These are phyloP conservation scores for Vicia villosa DNA, from an alignment of 306 rosid species.

Conservation along the genomic window DNA sequence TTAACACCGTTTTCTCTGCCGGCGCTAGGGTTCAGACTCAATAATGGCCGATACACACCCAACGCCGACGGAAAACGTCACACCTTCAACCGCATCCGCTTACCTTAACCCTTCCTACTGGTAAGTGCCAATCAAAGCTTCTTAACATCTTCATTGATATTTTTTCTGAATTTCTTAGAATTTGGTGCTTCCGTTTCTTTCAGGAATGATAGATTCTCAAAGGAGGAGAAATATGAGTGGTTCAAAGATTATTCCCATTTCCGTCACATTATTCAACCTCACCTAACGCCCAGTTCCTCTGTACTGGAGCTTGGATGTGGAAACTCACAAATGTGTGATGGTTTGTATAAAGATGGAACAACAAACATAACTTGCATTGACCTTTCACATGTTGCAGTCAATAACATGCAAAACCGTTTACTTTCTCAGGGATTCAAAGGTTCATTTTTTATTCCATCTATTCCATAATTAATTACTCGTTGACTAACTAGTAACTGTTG, in stretches of 20 bases:
- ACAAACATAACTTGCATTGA: constrained; percentile 81
- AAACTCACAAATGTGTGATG: constrained; percentile 80
- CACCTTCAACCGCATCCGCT: constrained; percentile 62
- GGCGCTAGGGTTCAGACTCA: constrained; percentile 34
- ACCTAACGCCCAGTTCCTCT: constrained; percentile 58
- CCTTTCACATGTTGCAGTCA: constrained; percentile 79
- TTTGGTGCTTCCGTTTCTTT: constrained; percentile 15
- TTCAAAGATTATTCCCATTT: constrained; percentile 90
- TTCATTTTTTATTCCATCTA: constrained; percentile 28
- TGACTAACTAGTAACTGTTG: background rate
- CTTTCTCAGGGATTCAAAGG: constrained; percentile 64
- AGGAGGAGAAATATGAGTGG: constrained; percentile 90
- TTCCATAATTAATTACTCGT: background rate
- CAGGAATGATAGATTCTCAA: constrained; percentile 81
- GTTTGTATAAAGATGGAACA: constrained; percentile 72
- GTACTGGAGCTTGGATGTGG: constrained; percentile 92
- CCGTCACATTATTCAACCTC: constrained; percentile 80
- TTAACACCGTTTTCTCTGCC: background rate
- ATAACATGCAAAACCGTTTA: constrained; percentile 70
- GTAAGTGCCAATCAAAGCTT: constrained; percentile 33
- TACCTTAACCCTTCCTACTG: constrained; percentile 88
- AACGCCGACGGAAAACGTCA: constrained; percentile 34
- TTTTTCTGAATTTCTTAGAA: background rate
- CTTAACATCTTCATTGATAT: background rate
- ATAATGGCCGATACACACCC: constrained; percentile 43